These are phyloP conservation scores for Apophysomyces variabilis DNA, from an alignment of 371 early-diverging fungal species.

Conservation along the genomic window DNA sequence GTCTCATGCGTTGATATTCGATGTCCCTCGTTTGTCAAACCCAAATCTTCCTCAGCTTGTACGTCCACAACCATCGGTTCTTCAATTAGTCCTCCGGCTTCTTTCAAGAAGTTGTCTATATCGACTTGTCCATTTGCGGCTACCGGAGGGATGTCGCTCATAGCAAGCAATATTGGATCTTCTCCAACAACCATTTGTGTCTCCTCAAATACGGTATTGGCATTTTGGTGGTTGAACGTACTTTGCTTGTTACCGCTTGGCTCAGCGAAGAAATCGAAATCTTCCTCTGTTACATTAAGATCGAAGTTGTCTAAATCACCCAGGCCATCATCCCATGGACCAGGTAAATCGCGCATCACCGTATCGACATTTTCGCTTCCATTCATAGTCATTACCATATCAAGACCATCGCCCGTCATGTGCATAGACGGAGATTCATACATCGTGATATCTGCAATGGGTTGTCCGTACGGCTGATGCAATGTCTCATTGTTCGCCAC, in stretches of 20 bases:
- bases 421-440: neutral
- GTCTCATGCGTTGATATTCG: neutral
- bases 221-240: neutral
- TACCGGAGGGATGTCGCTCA: neutral
- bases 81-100: conserved; percentile 10
- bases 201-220: neutral
- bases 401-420: neutral
- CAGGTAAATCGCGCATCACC: conserved; percentile 32
- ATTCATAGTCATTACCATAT: neutral
- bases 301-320: conserved; percentile 48
- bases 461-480: conserved; percentile 10
- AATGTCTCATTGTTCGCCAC: conserved; percentile 56
- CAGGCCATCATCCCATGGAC: conserved; percentile 44
- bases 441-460: neutral
- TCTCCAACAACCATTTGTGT: neutral
- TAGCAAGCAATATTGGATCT: neutral
- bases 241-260: neutral
- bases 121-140: conserved; percentile 15
- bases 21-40: neutral
- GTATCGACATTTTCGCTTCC: conserved; percentile 29
- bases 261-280: conserved; percentile 46
- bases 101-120: conserved; percentile 14
- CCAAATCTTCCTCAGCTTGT: neutral
- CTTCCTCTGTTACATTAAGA: conserved; percentile 53
- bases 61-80: conserved; percentile 7